Base-by-base conservation (phyloP, 768 basidiomycete genomes). In the Trichaptum fuscoviolaceum region DNA sequence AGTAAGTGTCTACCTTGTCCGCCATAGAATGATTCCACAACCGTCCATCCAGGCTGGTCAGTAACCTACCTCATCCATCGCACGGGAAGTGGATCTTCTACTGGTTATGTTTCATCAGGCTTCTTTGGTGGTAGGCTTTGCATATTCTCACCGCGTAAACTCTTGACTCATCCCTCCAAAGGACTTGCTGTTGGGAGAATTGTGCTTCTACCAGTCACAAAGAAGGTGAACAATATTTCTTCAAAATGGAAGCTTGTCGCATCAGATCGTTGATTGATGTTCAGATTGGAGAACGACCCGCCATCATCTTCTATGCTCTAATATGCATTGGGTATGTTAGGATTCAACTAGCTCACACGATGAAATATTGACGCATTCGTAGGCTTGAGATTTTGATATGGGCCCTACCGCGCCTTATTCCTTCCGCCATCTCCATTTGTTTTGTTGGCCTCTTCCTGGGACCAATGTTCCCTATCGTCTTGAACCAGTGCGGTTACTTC, bases 401-500 rank as follows among this genome's bases (percentile, higher is more conserved):
- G 88, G 75, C 83, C 4, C 83, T 84, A 0, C 83, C 84, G 0
- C 80, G 78, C 4, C 73, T 90, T 58, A 74, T 86, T 30, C 83
- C 81, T n/a, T 80, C 80, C 57, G 87, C 84, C 0, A 76, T 89
- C 7, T 79, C 82, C 17, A 81, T 85, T 59, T 77, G 85, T 1
- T 73, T 89, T 36, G 76, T 87, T 57, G 88, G 88, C 58, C 63
- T 86, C 15, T 67, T 85, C 17, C 70, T 87, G 52, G 86, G 85
- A n/a, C 82, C 82, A 0, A 80, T 82, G 77, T 84, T 80, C 66
- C 84, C 83, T 1, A 81, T 85, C 66, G 81, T 85, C 8, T 87
- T 94, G 85, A 91, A 89, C 72, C 84, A 90, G 58, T 78, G 88
- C 0, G 83, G 86, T 6, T 81, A 85, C 1, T 80, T 93, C 64